Base-by-base conservation (phyloP, 345 rosid genomes). In the Firmiana major region DNA sequence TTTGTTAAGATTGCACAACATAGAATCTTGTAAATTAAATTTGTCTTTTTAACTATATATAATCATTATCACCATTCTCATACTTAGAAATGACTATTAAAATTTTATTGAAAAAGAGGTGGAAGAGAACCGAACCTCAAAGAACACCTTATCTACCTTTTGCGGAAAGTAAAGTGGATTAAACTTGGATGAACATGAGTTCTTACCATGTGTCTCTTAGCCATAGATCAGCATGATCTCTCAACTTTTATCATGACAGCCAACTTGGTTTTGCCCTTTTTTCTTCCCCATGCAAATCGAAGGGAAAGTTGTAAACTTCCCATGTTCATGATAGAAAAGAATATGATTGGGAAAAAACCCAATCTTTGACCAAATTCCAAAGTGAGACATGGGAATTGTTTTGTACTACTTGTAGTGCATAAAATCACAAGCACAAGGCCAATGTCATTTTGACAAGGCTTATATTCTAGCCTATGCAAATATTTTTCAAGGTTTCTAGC, bases 341-440 rank as follows among this genome's bases (percentile, higher is more conserved):
- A 75, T 63, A 75, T 40, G 19, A 19, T 38, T 19, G 24, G 34
- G 59, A 59, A 78, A 60, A 60, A 36, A 31, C 24, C 13, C 51
- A 71, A 78, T 78, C 80, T 71, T 63, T 72, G 81, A 78, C 51
- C 28, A 60, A 31, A 70, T 78, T 48, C 7, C 11, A 49, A 77
- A 45, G 66, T 15, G 6, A 76, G 62, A 42, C 26, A 51, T 65
- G 43, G 9, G 28, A 2, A 62, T 1, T 28, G 40, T 48, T 62
- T 21, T 57, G 13, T 6, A 62, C 15, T 62, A 4, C 9, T 26
- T 9, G 31, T 15, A 21, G 9, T 13, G 17, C 1, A 5, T 57
- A 19, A 57, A 57, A 19, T 57, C 62, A 55, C 42, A 40, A 6
- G 34, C 34, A 36, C 6, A 40, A 6, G 42, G 42, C 42, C 42